Evolutionary conservation across 2,329 filamentous ascomycete genomes (phyloP), one percentile per base, ranked within the genome.

Genomic region (Beauveria sp.): DNA sequence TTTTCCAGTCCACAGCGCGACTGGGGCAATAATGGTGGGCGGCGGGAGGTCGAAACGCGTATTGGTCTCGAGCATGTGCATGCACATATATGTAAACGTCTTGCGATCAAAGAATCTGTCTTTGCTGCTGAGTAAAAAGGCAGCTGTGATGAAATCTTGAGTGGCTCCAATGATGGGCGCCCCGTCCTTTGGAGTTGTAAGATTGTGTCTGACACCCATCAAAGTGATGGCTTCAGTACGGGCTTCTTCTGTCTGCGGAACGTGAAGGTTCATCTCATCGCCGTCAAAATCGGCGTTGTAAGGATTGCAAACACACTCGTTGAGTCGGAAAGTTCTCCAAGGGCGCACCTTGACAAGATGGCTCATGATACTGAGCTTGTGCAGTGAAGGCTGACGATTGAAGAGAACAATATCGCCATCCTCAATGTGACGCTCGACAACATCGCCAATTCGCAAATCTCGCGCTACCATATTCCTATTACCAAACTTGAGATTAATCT

Each of bases 261-360:
- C 93, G 75, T 99, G 95, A 53, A 99, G 77, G 69, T 99, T 99
- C 95, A 99, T 99, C 75, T 99, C 95, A 69, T 99, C 95, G 64
- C 95, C 95, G 69, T 99, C 95, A 68, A 99, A 99, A 83, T 99
- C 95, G 61, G 95, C 95, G 69, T 99, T 99, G 80, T 99, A 99
- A 3, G 95, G 95, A 64, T 90, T 93, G 76, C 95, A 99, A 1
- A 96, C 95, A 83, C 95, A 99, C 73, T 99, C 95, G 72, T 99
- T 99, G 20, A 99, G 82, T 60, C 95, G 88, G 73, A 99, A 98
- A 0, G 95, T 99, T 74, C 93, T 87, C 88, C 95, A 96, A 0
- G 93, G 95, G 55, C 95, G 86, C 54, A 99, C 86, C 74, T 97
- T 97, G 68, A 89, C 95, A 70, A 89, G 87, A 79, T 99, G 95